Percentiles rank a stretch among this genome's conserved stretches.
Conservation (phyloP, 306 rosid species). For the Glycyrrhiza uralensis region DNA sequence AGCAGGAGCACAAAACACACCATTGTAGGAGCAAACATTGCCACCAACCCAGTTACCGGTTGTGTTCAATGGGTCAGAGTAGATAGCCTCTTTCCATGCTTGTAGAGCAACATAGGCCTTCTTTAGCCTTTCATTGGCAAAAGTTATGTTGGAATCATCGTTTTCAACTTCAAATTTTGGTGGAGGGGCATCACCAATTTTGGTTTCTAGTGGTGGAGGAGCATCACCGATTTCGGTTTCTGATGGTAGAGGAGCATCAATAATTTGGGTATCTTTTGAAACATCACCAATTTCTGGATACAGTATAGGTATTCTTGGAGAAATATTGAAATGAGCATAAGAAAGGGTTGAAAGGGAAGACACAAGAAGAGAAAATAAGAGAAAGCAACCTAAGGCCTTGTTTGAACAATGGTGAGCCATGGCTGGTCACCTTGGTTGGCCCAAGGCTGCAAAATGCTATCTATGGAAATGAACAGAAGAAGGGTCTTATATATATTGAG, state of each 20-base stretch:
- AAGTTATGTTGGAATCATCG: neutral
- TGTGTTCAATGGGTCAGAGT: constrained; percentile 41
- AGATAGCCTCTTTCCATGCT: constrained; percentile 42
- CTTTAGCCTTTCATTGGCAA: constrained; percentile 26
- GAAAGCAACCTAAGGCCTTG: constrained; percentile 41
- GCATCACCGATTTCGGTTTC: neutral
- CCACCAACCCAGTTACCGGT: constrained; percentile 41
- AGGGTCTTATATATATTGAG: constrained; percentile 25
- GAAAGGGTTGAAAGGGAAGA: constrained; percentile 21
- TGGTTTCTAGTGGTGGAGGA: neutral
- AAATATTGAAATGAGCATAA: neutral
- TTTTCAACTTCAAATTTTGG: neutral
- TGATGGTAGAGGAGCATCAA: neutral
- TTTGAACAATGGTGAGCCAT: constrained; percentile 43
- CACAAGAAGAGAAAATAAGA: constrained; percentile 2
- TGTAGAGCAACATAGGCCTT: constrained; percentile 39
- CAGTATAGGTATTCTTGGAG: neutral
- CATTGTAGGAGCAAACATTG: constrained; percentile 51
- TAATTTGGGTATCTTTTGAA: neutral
- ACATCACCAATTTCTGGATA: neutral
- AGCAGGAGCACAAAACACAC: constrained; percentile 49
- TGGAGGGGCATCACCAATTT: neutral
- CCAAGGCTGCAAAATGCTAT: constrained; percentile 40
- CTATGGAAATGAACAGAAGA: neutral
- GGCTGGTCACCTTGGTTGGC: constrained; percentile 42